phyloP scores from a whole-genome alignment of 2,329 filamentous ascomycete species.

The Aspergillus sp. region DNA sequence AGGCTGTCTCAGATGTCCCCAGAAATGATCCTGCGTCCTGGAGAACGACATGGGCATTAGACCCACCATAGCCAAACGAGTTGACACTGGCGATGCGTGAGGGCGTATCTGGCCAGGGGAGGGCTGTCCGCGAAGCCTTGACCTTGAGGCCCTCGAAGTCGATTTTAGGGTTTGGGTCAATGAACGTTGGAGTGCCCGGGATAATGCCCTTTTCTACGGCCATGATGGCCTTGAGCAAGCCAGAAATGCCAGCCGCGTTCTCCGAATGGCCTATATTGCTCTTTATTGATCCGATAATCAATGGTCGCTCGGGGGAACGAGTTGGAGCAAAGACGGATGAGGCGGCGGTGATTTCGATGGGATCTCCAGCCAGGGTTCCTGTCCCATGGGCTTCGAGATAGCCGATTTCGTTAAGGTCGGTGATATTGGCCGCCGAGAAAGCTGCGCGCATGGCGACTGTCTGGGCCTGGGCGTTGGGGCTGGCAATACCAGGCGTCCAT shows the following conservation, averaged over 20 bases:
- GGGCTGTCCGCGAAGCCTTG: conserved; percentile 9
- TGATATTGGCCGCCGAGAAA: conserved; percentile 26
- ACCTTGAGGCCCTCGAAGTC: conserved; percentile 20
- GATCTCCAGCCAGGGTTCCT: conserved; percentile 34
- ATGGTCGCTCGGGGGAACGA: background rate
- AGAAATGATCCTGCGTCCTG: background rate
- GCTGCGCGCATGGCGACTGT: background rate
- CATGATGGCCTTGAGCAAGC: conserved; percentile 27
- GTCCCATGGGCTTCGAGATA: conserved; percentile 46
- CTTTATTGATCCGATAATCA: conserved; percentile 24
- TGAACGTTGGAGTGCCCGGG: conserved; percentile 29
- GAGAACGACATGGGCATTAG: conserved; percentile 22
- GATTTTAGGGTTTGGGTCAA: conserved; percentile 21
- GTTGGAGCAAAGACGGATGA: conserved; percentile 17
- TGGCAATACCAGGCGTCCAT: conserved; percentile 8
- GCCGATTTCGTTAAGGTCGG: conserved; percentile 24
- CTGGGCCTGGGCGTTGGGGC: conserved; percentile 4
- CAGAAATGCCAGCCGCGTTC: conserved; percentile 26
- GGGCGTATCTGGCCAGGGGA: conserved; percentile 20
- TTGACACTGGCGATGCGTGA: conserved; percentile 20
- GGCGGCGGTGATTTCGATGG: conserved; percentile 24
- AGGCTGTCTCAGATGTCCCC: background rate
- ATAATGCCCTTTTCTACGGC: conserved; percentile 27
- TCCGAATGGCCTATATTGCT: conserved; percentile 29
- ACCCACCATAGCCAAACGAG: conserved; percentile 24